Evolutionary conservation across 768 basidiomycete species (phyloP).

Genomic region (Stropharia rugosoannulata): DNA sequence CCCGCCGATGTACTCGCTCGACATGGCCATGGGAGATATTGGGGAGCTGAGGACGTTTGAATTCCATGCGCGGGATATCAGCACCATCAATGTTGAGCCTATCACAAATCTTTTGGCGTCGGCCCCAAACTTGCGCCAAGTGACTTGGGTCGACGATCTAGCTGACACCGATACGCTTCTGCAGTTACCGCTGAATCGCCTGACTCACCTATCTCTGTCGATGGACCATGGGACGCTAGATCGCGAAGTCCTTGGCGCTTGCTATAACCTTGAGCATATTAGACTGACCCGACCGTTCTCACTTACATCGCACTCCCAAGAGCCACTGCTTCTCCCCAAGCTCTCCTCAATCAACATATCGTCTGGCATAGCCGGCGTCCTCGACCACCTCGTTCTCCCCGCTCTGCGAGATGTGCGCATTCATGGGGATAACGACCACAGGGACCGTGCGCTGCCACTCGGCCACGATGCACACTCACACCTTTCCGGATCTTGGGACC

Average conservation of each 20-base stretch:
- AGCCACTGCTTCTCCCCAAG: conserved; percentile 28
- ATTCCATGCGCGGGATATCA: conserved; percentile 31
- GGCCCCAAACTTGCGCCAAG: conserved; percentile 26
- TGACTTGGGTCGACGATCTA: conserved; percentile 34
- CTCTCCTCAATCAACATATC: conserved; percentile 30
- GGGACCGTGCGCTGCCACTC: conserved; percentile 10
- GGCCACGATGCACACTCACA: conserved; percentile 2
- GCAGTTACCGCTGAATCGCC: conserved; percentile 25
- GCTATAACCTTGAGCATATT: conserved; percentile 32
- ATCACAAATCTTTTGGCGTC: conserved; percentile 26
- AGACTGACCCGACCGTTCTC: conserved; percentile 27
- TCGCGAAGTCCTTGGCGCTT: conserved; percentile 28
- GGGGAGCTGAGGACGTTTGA: conserved; percentile 29
- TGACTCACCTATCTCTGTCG: conserved; percentile 27
- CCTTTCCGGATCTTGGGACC: conserved; percentile 23
- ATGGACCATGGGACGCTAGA: conserved; percentile 30
- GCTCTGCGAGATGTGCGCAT: conserved; percentile 29
- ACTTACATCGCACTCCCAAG: conserved; percentile 16
- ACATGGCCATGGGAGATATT: conserved; percentile 21
- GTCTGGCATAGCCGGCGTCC: conserved; percentile 26
- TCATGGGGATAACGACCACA: conserved; percentile 21
- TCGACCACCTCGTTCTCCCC: conserved; percentile 30
- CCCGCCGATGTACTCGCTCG: conserved; percentile 29
- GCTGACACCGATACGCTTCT: conserved; percentile 29
- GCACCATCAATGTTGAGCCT: conserved; percentile 27